Conservation (phyloP, 169 alveolate species). For the Babesia gibsoni region DNA sequence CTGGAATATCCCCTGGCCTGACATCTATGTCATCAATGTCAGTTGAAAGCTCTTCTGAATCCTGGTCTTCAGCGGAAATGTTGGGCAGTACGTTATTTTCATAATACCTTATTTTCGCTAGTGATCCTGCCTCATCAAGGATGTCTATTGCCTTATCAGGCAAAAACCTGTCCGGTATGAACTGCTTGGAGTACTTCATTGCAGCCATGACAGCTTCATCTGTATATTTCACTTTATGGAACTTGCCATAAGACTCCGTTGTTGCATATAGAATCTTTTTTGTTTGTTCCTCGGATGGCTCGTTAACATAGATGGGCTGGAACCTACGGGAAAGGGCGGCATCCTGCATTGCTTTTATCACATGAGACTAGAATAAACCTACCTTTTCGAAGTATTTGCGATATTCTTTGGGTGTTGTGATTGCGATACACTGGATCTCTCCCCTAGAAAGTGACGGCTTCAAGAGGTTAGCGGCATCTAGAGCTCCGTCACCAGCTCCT, state of each 20-base stretch:
- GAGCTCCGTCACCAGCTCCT: constrained; percentile 84
- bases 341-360: constrained; percentile 64
- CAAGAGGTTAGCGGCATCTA: constrained; percentile 87
- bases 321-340: constrained; percentile 85
- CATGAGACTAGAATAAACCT: not conserved
- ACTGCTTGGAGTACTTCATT: constrained; percentile 62
- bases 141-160: constrained; percentile 85
- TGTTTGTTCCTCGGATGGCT: constrained; percentile 74
- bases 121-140: constrained; percentile 85
- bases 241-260: constrained; percentile 75
- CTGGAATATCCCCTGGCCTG: too few species aligned
- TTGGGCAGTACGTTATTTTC: not conserved
- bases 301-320: constrained; percentile 81
- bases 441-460: constrained; percentile 88
- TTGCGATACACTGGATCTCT: constrained; percentile 79
- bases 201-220: constrained; percentile 66
- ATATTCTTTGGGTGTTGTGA: constrained; percentile 75
- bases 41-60: not conserved
- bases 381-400: constrained; percentile 69
- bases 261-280: constrained; percentile 73
- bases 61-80: not conserved
- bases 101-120: constrained; percentile 71
- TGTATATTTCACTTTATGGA: constrained; percentile 78
- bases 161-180: constrained; percentile 70
- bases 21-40: not conserved